A percentile compares a stretch with the other conserved stretches of the same genome.
These are phyloP conservation scores for Auricularia heimuer DNA, from an alignment of 768 basidiomycete genomes.

Conservation along the genomic window DNA sequence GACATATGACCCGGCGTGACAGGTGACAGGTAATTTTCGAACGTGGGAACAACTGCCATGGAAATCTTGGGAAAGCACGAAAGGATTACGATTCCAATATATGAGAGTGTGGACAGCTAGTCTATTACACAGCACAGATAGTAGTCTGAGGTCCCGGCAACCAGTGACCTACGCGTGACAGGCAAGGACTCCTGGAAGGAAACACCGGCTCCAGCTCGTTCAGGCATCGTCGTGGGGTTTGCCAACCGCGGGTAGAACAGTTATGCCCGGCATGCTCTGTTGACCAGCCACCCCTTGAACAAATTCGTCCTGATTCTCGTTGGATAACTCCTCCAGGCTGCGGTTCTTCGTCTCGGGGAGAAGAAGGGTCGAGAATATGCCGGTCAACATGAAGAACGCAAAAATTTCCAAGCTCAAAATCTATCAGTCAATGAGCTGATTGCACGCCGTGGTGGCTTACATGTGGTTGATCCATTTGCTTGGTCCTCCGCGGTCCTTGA, in stretches of 20 bases:
- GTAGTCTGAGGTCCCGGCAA: too few relatives aligned
- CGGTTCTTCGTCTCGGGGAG: constrained; percentile 67
- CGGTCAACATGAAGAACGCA: constrained; percentile 80
- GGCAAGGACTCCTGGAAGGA: too few relatives aligned
- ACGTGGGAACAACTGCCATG: too few relatives aligned
- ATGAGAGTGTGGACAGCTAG: too few relatives aligned
- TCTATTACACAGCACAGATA: too few relatives aligned
- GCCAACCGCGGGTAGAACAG: background rate
- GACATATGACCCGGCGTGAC: too few relatives aligned
- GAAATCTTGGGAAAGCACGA: too few relatives aligned
- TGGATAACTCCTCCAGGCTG: constrained; percentile 63
- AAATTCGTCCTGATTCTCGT: constrained; percentile 59
- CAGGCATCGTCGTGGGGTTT: background rate
- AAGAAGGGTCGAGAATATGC: constrained; percentile 70
- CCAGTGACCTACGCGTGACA: too few relatives aligned
- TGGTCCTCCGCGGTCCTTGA: constrained; percentile 59
- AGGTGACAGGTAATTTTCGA: too few relatives aligned
- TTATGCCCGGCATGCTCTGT: background rate
- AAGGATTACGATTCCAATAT: too few relatives aligned
- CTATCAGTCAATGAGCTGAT: too few relatives aligned
- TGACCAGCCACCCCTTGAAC: constrained; percentile 19
- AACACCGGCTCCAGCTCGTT: too few relatives aligned
- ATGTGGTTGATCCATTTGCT: constrained; percentile 57
- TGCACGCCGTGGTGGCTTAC: constrained; percentile 21
- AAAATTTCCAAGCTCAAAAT: constrained; percentile 52